Percentiles rank a stretch among this genome's conserved stretches.
Conservation (phyloP, 2,329 filamentous ascomycete species). For the Nannizziopsis barbatae region DNA sequence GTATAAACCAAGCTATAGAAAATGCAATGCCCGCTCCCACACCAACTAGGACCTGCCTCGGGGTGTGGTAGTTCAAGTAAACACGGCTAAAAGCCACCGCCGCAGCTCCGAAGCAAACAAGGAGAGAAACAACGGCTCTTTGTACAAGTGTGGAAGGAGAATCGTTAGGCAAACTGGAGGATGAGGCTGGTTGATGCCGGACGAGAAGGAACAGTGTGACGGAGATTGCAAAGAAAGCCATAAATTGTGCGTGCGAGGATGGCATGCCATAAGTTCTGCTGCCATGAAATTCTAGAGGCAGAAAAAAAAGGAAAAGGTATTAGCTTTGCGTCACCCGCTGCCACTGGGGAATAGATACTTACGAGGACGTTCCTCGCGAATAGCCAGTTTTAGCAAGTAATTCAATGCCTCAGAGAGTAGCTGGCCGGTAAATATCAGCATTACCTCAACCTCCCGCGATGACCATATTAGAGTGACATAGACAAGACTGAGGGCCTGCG, state of each 20-base stretch:
- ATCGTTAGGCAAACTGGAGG: slow-evolving; percentile 19
- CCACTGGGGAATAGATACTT: slow-evolving; percentile 30
- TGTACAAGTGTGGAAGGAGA: slow-evolving; percentile 40
- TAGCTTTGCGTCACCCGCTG: neutral
- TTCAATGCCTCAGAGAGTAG: slow-evolving; percentile 85
- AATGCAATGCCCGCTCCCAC: slow-evolving; percentile 57
- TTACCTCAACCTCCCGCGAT: slow-evolving; percentile 78
- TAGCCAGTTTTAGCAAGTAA: slow-evolving; percentile 75
- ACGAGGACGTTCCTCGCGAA: slow-evolving; percentile 86
- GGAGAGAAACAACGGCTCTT: slow-evolving; percentile 47
- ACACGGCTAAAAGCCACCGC: slow-evolving; percentile 71
- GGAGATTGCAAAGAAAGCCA: slow-evolving; percentile 79
- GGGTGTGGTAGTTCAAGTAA: slow-evolving; percentile 88
- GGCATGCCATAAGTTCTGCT: slow-evolving; percentile 98
- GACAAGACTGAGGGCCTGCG: slow-evolving; percentile 78
- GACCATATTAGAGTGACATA: slow-evolving; percentile 87
- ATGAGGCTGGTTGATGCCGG: slow-evolving; percentile 51
- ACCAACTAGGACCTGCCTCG: slow-evolving; percentile 75
- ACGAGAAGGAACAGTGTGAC: slow-evolving; percentile 74
- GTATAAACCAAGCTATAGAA: slow-evolving; percentile 66
- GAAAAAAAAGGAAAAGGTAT: neutral
- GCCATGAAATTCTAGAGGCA: slow-evolving; percentile 32
- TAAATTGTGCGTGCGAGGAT: slow-evolving; percentile 87
- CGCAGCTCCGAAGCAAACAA: slow-evolving; percentile 51
- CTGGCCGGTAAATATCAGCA: slow-evolving; percentile 84